Conservation (phyloP, 345 rosid species). For the Salix dunnii region DNA sequence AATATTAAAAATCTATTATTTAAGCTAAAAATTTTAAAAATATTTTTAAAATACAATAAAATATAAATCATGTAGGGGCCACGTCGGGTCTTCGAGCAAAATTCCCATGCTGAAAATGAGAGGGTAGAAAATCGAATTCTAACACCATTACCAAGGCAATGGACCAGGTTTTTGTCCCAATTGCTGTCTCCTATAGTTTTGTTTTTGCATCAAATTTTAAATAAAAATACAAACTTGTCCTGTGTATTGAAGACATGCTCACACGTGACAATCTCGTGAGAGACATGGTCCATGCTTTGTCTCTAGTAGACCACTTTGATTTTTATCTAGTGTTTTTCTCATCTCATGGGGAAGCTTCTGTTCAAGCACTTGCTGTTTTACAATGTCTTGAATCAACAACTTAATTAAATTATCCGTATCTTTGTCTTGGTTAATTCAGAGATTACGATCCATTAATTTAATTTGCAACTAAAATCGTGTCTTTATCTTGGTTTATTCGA, state of each 20-base stretch:
- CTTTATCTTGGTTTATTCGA: slow-evolving; percentile 36
- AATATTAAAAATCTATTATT: too few relatives aligned
- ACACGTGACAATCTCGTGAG: slow-evolving; percentile 43
- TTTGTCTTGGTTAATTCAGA: neutral
- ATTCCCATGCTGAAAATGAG: neutral
- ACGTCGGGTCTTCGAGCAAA: neutral
- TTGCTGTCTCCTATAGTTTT: slow-evolving; percentile 4
- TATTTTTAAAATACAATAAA: too few relatives aligned
- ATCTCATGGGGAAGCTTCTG: neutral
- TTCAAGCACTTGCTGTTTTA: neutral
- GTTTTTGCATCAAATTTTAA: neutral
- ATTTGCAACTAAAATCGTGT: slow-evolving; percentile 3
- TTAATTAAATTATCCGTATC: neutral
- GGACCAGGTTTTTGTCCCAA: slow-evolving; percentile 26
- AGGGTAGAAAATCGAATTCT: neutral
- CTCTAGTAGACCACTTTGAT: slow-evolving; percentile 30
- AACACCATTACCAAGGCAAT: slow-evolving; percentile 9
- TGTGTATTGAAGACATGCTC: slow-evolving; percentile 19
- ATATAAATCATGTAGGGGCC: too few relatives aligned
- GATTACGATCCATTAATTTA: neutral
- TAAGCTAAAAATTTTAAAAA: too few relatives aligned
- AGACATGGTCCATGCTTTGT: slow-evolving; percentile 34
- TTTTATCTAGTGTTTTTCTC: neutral
- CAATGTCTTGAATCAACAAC: neutral
- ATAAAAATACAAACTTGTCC: slow-evolving; percentile 24